phyloP scores from a whole-genome alignment of 208 protist species.

The Trypanosoma vivax region DNA sequence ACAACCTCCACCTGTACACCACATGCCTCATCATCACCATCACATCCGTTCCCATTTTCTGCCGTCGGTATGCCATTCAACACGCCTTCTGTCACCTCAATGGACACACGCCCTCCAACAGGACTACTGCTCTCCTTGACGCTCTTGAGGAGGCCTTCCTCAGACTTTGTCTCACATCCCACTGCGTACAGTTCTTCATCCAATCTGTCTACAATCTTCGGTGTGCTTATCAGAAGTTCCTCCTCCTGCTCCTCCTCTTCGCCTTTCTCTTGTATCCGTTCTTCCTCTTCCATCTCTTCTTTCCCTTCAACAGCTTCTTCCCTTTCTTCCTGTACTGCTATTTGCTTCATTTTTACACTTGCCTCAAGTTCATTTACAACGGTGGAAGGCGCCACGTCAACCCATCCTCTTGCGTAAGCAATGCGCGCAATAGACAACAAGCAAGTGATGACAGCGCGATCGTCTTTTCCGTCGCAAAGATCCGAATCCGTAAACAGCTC shows the following conservation, averaged over 20 bases:
- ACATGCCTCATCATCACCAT: no score
- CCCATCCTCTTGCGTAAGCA: conserved; percentile 37
- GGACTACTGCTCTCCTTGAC: no score
- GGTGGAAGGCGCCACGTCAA: conserved; percentile 28
- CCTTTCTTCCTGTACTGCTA: conserved; percentile 27
- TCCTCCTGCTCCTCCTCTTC: not conserved
- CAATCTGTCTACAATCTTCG: no score
- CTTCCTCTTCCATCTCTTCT: not conserved
- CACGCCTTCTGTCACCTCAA: no score
- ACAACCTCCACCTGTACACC: no score
- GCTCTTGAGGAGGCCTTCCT: no score
- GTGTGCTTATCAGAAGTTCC: no score
- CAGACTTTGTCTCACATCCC: no score
- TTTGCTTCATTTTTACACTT: conserved; percentile 18
- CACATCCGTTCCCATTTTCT: no score
- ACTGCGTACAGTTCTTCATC: no score
- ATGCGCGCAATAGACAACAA: conserved; percentile 61
- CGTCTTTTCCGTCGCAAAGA: conserved; percentile 65
- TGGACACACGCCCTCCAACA: no score
- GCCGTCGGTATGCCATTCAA: no score
- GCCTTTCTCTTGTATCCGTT: not conserved
- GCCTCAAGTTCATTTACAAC: conserved; percentile 64
- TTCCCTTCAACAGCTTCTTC: conserved; percentile 18
- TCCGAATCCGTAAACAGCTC: conserved; percentile 73
- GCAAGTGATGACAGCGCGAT: conserved; percentile 71